phyloP scores from a whole-genome alignment of 495 filamentous ascomycete genomes.

The Xylaria curta region DNA sequence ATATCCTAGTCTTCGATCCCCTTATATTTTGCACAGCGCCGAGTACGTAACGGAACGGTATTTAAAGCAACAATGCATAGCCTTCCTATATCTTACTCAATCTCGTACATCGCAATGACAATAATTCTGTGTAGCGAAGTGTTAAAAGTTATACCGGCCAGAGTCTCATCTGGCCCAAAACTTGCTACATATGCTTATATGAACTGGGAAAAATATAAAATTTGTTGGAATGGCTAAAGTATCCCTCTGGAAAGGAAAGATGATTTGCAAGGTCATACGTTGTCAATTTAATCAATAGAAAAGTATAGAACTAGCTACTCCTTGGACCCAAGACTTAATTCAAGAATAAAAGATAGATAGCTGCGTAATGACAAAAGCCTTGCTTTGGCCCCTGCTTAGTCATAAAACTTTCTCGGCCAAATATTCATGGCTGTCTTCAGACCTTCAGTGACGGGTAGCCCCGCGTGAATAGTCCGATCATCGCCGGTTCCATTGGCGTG shows the following conservation, averaged over 20 bases:
- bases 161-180: not conserved
- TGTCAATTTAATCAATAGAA: not conserved
- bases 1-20: not conserved
- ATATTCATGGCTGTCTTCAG: conserved; percentile 64
- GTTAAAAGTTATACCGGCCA: not conserved
- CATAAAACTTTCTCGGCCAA: conserved; percentile 53
- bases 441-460: conserved; percentile 54
- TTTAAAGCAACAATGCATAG: not conserved
- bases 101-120: not conserved
- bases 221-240: not conserved
- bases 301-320: not conserved
- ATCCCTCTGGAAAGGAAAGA: not conserved
- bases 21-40: not conserved
- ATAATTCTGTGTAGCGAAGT: not conserved
- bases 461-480: conserved; percentile 55
- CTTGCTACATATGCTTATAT: not conserved
- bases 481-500: conserved; percentile 55
- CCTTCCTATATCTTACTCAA: no score
- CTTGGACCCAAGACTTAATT: not conserved
- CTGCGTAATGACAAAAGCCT: not conserved
- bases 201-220: not conserved
- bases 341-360: not conserved
- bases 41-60: not conserved
- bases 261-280: not conserved
- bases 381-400: not conserved